phyloP scores from a whole-genome alignment of 1,284 basidiomycete genomes.

The Inonotus hispidus region DNA sequence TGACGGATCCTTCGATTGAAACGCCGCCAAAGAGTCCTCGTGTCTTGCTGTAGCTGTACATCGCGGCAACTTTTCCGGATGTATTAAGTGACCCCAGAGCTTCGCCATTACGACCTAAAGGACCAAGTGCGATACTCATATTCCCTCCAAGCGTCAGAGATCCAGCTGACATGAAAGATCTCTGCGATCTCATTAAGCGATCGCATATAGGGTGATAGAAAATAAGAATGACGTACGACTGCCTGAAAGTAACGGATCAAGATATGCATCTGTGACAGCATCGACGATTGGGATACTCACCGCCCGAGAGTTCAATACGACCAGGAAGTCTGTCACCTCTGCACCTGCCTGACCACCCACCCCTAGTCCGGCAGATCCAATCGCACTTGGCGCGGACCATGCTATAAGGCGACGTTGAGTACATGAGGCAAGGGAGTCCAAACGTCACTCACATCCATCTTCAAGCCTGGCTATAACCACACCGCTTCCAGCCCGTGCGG shows the following conservation, averaged over 20 bases:
- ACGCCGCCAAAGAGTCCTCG: slow-evolving; percentile 85
- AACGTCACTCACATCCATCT: slow-evolving; percentile 67
- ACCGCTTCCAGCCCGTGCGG: slow-evolving; percentile 81
- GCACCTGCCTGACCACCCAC: slow-evolving; percentile 81
- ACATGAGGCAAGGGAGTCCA: neutral
- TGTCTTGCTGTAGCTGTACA: slow-evolving; percentile 96
- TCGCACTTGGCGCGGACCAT: slow-evolving; percentile 94
- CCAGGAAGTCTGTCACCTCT: slow-evolving; percentile 92
- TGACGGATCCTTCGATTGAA: slow-evolving; percentile 90
- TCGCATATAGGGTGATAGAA: neutral
- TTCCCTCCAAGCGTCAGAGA: slow-evolving; percentile 92
- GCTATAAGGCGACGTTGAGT: slow-evolving; percentile 37
- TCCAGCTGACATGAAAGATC: slow-evolving; percentile 93
- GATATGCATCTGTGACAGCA: neutral
- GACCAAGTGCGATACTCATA: slow-evolving; percentile 88
- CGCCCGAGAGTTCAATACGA: slow-evolving; percentile 82
- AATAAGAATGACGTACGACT: slow-evolving; percentile 42
- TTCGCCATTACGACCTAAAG: slow-evolving; percentile 92
- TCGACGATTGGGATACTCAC: slow-evolving; percentile 35
- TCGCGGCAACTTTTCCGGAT: slow-evolving; percentile 87
- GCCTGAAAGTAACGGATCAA: slow-evolving; percentile 35
- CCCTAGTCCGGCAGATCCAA: slow-evolving; percentile 92
- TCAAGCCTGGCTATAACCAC: slow-evolving; percentile 85
- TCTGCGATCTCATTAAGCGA: slow-evolving; percentile 39
- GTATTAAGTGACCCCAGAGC: slow-evolving; percentile 84